Evolutionary conservation across 1,284 basidiomycete species (phyloP), one percentile per base, ranked within the genome.

Genomic region (Apiotrichum domesticum): DNA sequence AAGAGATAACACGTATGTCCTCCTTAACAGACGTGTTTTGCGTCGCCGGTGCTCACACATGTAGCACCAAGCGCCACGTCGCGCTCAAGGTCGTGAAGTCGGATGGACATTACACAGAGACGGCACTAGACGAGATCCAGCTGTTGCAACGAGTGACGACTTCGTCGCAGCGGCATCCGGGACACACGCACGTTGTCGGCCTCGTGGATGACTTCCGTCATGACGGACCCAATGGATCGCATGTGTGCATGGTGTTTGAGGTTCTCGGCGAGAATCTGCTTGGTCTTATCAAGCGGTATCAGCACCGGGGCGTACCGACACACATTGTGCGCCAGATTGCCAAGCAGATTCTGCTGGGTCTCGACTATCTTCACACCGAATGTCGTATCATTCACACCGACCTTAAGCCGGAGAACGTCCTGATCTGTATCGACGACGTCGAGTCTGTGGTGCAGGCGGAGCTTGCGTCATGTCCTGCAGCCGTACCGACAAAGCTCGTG

Each of bases 191-290:
- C 62, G 93, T 97, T 76, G 95, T 98, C 72, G 90, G 89, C 35
- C 89, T 98, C 68, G 86, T 98, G 49, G 95, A 98, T 79, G 91
- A 97, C 74, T 98, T 98, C 77, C 85, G 87, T 41, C 96, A 98
- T 78, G 88, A 87, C 60, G 96, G 95, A 0, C 94, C 94, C 13
- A 97, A 98, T 74, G 95, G 95, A 49, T 88, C 85, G 15, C 95
- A 98, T 77, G 90, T 98, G 63, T 98, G 96, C 82, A 98, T 98
- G 95, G 95, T 98, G 14, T 98, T 98, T 72, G 95, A 98, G 77
- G 96, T 98, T 39, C 83, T 98, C 9, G 95, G 96, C 56, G 96
- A 98, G 79, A 98, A 97, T 73, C 80, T 98, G n/a, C 84, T 98
- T 1, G 94, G 94, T 2, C 83, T 98, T 66, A 97, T 98, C 83